These are phyloP conservation scores for Adansonia madagascariensis DNA, from an alignment of 441 rosid species.

Conservation along the genomic window DNA sequence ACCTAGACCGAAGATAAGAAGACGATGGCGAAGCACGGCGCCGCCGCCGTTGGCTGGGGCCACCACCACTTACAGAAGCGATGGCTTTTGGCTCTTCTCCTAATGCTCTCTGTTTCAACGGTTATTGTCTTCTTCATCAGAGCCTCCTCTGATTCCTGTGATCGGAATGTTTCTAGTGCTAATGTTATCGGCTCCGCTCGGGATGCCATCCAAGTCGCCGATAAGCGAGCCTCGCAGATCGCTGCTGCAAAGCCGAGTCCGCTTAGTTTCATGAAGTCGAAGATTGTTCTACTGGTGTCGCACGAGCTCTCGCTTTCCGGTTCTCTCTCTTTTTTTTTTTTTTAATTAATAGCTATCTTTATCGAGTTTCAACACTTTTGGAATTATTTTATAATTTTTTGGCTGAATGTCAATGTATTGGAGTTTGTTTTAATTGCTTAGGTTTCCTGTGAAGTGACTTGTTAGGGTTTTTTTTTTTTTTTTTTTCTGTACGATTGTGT, in stretches of 20 bases:
- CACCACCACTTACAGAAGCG: slow-evolving; percentile 50
- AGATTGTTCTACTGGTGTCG: slow-evolving; percentile 56
- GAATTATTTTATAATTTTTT: neutral
- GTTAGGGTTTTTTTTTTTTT: neutral
- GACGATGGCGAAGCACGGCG: slow-evolving; percentile 45
- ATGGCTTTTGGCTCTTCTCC: slow-evolving; percentile 43
- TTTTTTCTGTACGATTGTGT: slow-evolving; percentile 3
- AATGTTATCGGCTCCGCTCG: slow-evolving; percentile 5
- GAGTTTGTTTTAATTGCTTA: slow-evolving; percentile 6
- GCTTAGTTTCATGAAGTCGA: slow-evolving; percentile 64
- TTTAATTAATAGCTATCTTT: neutral
- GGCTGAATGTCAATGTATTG: neutral
- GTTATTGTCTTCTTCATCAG: slow-evolving; percentile 48
- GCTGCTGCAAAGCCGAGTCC: slow-evolving; percentile 41
- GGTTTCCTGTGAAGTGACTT: neutral
- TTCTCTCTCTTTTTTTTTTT: slow-evolving; percentile 23
- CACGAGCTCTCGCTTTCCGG: slow-evolving; percentile 73
- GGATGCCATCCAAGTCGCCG: slow-evolving; percentile 16
- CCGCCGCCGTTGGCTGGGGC: slow-evolving; percentile 32
- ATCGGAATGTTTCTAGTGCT: slow-evolving; percentile 31
- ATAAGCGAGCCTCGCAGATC: slow-evolving; percentile 29
- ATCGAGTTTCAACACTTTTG: neutral
- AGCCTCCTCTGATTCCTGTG: slow-evolving; percentile 52
- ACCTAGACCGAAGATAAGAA: slow-evolving; percentile 15
- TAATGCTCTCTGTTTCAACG: slow-evolving; percentile 56